Base-by-base conservation (phyloP, 1,139 yeast species). In the Candida glucosophila region DNA sequence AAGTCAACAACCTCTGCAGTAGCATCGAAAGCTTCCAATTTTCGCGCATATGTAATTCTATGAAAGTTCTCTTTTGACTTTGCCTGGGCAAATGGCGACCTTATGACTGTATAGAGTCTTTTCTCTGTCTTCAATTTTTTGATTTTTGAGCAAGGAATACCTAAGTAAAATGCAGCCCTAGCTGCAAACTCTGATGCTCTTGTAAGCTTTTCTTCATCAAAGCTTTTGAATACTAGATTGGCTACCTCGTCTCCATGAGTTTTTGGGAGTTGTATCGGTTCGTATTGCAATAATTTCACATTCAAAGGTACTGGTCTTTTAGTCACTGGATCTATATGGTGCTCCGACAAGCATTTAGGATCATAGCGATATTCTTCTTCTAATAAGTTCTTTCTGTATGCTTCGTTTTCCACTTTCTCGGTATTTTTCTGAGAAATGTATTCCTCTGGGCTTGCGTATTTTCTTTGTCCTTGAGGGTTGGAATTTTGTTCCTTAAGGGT, bases 21-120 rank as follows among this genome's bases (percentile, higher is more conserved):
- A 14, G 95, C 74, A 53, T 90, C 97, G 64, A 72, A 86, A 12
- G 86, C 82, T 35, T 67, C 66, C 37, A 90, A 61, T 36, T 72
- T 55, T 34, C 93, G 73, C 44, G 79, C 74, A 50, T 73, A 83
- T 1, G 97, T 90, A 28, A 73, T 69, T 58, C 97, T 76, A 58
- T 83, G 83, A 58, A 83, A 90, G 61, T 90, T 90, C 58, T 90
- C 95, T 58, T 90, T 90, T 6, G 93, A 71, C 51, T 88, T 88
- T 28, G 97, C 94, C 48, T 83, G 93, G 17, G 83, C 95, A 51
- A 90, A 90, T 2, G 97, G 97, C 4, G 95, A 78, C 49, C 80
- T 73, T 42, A 81, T 85, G 29, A 90, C 95, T 0, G 98, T 90
- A 82, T 95, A 90, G 40, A 86, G 73, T 37, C 67, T 45, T 41